These are phyloP conservation scores for Alternaria sp. DNA, from an alignment of 2,329 filamentous ascomycete genomes.

Conservation along the genomic window DNA sequence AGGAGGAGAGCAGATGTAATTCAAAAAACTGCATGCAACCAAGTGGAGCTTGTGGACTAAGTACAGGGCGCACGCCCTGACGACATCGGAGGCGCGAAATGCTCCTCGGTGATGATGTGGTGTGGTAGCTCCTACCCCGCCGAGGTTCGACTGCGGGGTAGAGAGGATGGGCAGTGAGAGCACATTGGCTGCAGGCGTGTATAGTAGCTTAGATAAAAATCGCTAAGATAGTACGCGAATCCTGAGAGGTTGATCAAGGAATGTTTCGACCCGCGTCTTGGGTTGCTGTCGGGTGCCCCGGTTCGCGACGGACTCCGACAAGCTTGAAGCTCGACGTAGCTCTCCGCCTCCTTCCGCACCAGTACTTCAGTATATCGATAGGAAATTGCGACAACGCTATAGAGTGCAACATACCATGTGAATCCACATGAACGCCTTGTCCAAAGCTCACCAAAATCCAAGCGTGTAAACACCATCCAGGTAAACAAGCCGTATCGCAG, in stretches of 20 bases:
- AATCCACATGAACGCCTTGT: conserved; percentile 8
- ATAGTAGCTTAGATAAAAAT: neutral
- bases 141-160: conserved; percentile 34
- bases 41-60: conserved; percentile 10
- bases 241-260: neutral
- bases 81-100: conserved; percentile 11
- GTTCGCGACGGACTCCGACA: neutral
- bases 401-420: conserved; percentile 4
- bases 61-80: conserved; percentile 19
- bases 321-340: neutral
- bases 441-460: conserved; percentile 1
- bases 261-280: neutral
- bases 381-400: neutral
- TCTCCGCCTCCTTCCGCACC: conserved; percentile 3
- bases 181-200: conserved; percentile 16
- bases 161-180: conserved; percentile 3
- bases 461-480: conserved; percentile 7
- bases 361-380: neutral
- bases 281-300: neutral
- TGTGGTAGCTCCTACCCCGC: conserved; percentile 27
- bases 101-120: conserved; percentile 14
- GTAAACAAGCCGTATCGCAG: conserved; percentile 1
- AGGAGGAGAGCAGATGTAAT: neutral
- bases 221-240: neutral
- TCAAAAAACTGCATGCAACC: neutral